Conservation (phyloP, 2,329 filamentous ascomycete genomes). For the Scolecobasidium constrictum region DNA sequence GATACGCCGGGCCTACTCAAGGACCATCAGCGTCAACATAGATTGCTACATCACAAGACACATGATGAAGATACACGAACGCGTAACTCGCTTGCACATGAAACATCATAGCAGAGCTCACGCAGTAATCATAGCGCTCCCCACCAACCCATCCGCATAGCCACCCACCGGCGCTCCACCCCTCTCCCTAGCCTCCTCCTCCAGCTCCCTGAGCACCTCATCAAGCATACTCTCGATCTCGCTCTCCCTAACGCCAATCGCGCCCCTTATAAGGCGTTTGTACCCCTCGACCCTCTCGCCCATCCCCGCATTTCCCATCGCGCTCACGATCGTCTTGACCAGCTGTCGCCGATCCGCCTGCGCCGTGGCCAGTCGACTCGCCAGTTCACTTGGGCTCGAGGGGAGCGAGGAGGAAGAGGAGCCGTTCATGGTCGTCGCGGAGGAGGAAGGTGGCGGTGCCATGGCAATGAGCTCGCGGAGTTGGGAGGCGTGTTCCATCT, state of each 20-base stretch:
- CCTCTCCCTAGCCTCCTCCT: conserved; percentile 23
- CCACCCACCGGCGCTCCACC: too few relatives aligned
- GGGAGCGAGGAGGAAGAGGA: background rate
- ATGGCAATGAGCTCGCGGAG: conserved; percentile 22
- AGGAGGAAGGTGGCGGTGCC: conserved; percentile 10
- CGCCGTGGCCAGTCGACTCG: conserved; percentile 23
- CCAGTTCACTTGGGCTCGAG: background rate
- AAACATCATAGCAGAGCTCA: too few relatives aligned
- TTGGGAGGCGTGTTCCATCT: conserved; percentile 31
- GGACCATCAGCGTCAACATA: too few relatives aligned
- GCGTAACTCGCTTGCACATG: too few relatives aligned
- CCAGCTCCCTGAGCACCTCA: conserved; percentile 37
- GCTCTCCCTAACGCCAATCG: conserved; percentile 57
- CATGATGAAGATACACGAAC: too few relatives aligned
- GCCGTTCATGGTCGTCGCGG: conserved; percentile 26
- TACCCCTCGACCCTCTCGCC: conserved; percentile 67
- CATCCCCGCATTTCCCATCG: conserved; percentile 56
- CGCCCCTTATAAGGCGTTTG: conserved; percentile 55
- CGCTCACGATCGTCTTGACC: conserved; percentile 58
- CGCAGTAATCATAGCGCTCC: too few relatives aligned
- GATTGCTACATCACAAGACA: too few relatives aligned
- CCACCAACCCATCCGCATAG: too few relatives aligned
- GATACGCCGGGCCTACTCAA: too few relatives aligned
- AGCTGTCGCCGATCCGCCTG: conserved; percentile 50
- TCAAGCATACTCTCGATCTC: conserved; percentile 53